phyloP scores from a whole-genome alignment of 2,329 filamentous ascomycete genomes.

The Cryoendolithus antarcticus region DNA sequence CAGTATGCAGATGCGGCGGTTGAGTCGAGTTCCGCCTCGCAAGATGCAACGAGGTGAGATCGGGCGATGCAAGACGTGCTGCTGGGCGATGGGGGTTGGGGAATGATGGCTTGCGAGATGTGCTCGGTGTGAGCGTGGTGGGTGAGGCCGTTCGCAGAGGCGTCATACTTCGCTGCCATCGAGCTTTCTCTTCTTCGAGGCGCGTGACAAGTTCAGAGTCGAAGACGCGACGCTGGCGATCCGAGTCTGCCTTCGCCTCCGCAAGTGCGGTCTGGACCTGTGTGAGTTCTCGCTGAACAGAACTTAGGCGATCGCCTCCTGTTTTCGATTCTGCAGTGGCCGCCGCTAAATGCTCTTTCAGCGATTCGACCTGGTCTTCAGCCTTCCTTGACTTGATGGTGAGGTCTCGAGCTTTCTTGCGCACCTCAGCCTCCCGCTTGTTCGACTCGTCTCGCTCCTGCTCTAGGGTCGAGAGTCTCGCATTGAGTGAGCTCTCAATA shows the following conservation, averaged over 20 bases:
- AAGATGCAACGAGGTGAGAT: slow-evolving; percentile 11
- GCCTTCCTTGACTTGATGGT: slow-evolving; percentile 54
- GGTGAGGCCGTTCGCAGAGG: slow-evolving; percentile 25
- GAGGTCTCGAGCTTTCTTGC: slow-evolving; percentile 80
- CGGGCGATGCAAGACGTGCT: slow-evolving; percentile 16
- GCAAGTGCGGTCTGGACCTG: slow-evolving; percentile 51
- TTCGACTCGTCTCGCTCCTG: slow-evolving; percentile 81
- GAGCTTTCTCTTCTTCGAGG: slow-evolving; percentile 52
- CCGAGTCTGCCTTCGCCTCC: slow-evolving; percentile 43
- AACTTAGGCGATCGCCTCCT: slow-evolving; percentile 47
- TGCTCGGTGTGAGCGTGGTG: slow-evolving; percentile 13
- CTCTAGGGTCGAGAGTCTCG: slow-evolving; percentile 65
- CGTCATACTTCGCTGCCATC: slow-evolving; percentile 38
- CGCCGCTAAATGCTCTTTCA: slow-evolving; percentile 49
- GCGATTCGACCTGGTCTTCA: slow-evolving; percentile 72
- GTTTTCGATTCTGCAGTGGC: slow-evolving; percentile 52
- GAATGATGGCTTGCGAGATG: slow-evolving; percentile 27
- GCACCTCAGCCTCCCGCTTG: slow-evolving; percentile 71
- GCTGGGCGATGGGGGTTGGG: slow-evolving; percentile 22
- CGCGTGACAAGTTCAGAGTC: slow-evolving; percentile 46
- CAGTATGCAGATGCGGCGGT: slow-evolving; percentile 5
- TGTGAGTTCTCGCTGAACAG: slow-evolving; percentile 52
- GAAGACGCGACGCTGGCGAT: slow-evolving; percentile 46
- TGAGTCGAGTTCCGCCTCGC: slow-evolving; percentile 21
- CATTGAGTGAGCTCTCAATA: slow-evolving; percentile 75